phyloP scores from a whole-genome alignment of 2,329 filamentous ascomycete genomes.

The Stachybotrys echinatus region DNA sequence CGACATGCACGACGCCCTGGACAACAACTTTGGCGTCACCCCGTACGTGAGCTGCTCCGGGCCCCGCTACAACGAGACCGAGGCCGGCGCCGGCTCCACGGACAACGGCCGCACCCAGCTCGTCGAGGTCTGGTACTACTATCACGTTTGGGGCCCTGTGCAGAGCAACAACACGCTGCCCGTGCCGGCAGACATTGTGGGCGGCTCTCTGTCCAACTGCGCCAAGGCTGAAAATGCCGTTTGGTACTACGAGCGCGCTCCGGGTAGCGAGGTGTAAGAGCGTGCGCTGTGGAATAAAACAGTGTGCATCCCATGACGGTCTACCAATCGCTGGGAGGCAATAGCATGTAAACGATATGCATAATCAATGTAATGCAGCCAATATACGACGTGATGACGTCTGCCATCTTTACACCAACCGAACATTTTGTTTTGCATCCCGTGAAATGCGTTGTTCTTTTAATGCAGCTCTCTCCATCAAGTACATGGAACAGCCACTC shows the following conservation, averaged over 20 bases:
- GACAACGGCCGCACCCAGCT: slow-evolving; percentile 55
- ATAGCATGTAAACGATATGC: too few species aligned
- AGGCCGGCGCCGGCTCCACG: slow-evolving; percentile 43
- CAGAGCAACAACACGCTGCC: slow-evolving; percentile 45
- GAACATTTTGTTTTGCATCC: too few species aligned
- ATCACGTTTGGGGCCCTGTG: slow-evolving; percentile 52
- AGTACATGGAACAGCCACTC: slow-evolving; percentile 14
- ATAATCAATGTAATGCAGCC: not conserved
- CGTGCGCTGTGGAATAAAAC: slow-evolving; percentile 1
- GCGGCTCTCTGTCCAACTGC: slow-evolving; percentile 46
- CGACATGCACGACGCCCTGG: slow-evolving; percentile 46
- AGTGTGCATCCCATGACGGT: too few species aligned
- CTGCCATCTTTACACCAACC: too few species aligned
- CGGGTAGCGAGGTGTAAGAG: slow-evolving; percentile 17
- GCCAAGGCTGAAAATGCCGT: slow-evolving; percentile 48
- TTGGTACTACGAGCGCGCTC: slow-evolving; percentile 47
- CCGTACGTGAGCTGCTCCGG: slow-evolving; percentile 60
- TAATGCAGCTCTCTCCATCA: slow-evolving; percentile 7
- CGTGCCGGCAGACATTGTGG: slow-evolving; percentile 37
- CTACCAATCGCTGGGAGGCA: too few species aligned
- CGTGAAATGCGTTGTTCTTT: not conserved
- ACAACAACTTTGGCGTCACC: slow-evolving; percentile 42
- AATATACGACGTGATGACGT: too few species aligned
- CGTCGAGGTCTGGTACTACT: slow-evolving; percentile 63
- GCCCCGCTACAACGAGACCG: slow-evolving; percentile 54